Evolutionary conservation across 768 basidiomycete species (phyloP).

Genomic region (Trametes meyenii): DNA sequence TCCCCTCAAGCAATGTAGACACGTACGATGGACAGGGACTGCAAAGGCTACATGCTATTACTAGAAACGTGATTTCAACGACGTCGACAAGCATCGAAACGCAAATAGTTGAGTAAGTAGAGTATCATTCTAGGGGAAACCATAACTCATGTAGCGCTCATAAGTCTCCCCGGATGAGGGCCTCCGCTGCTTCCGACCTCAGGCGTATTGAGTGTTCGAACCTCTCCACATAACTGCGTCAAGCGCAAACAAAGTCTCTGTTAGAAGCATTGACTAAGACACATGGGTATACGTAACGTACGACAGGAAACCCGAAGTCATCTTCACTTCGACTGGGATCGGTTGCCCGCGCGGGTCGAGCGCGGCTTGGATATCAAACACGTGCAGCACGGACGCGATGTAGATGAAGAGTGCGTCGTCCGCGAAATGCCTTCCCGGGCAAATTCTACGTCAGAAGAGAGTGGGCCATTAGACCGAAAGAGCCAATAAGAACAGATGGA

Average conservation of each 20-base stretch:
- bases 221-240: not conserved
- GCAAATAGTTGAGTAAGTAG: too few species aligned
- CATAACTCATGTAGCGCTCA: not conserved
- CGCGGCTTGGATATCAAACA: conserved; percentile 16
- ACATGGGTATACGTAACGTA: not conserved
- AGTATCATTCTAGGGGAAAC: too few species aligned
- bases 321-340: not conserved
- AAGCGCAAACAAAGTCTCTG: too few species aligned
- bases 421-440: conserved; percentile 24
- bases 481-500: not conserved
- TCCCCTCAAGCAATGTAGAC: too few species aligned
- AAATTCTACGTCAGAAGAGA: conserved; percentile 7
- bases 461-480: too few species aligned
- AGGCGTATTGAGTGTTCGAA: not conserved
- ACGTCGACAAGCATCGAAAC: too few species aligned
- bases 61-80: too few species aligned
- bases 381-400: conserved; percentile 19
- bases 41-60: too few species aligned
- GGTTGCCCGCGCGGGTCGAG: conserved; percentile 16
- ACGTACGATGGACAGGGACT: too few species aligned
- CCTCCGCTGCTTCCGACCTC: not conserved
- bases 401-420: conserved; percentile 17
- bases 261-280: not conserved
- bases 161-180: not conserved
- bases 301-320: conserved; percentile 15